Evolutionary conservation across 495 filamentous ascomycete species (phyloP).

Genomic region (Neurospora sp.): DNA sequence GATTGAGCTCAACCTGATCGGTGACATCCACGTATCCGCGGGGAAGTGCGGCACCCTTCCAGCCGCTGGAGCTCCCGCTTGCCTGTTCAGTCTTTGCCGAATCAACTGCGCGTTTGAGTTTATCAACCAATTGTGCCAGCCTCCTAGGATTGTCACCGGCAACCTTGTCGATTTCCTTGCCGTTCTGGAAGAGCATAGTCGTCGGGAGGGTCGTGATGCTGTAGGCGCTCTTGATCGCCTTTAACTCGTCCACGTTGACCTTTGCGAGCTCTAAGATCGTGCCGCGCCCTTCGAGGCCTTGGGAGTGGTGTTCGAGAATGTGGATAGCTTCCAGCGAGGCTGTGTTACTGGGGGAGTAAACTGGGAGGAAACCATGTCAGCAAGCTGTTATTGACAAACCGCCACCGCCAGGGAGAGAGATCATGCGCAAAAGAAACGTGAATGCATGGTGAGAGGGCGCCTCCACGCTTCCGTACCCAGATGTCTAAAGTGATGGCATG

Average conservation of each 20-base stretch:
- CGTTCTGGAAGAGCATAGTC: conserved; percentile 81
- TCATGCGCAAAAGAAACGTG: not conserved
- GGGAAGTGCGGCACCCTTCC: conserved; percentile 65
- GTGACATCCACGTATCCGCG: conserved; percentile 80
- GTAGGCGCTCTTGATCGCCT: conserved; percentile 62
- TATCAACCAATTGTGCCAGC: conserved; percentile 59
- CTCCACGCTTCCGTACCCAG: not conserved
- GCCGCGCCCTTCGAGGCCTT: conserved; percentile 53
- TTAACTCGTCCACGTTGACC: conserved; percentile 70
- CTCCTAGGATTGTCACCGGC: conserved; percentile 61
- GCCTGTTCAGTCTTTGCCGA: conserved; percentile 32
- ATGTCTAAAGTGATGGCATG: not conserved
- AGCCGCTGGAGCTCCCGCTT: conserved; percentile 37
- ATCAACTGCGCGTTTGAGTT: conserved; percentile 61
- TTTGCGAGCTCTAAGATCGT: conserved; percentile 75
- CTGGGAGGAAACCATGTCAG: conserved; percentile 34
- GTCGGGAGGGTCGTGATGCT: conserved; percentile 69
- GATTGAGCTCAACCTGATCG: conserved; percentile 64
- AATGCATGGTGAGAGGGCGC: not conserved
- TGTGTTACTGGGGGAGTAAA: conserved; percentile 80
- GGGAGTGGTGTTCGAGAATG: conserved; percentile 68
- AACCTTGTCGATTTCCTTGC: conserved; percentile 53
- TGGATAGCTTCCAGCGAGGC: conserved; percentile 83
- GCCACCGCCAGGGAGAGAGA: not conserved
- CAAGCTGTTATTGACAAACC: not conserved